Evolutionary conservation across 2,329 filamentous ascomycete species (phyloP).

Genomic region (Stromatinia cepivora): DNA sequence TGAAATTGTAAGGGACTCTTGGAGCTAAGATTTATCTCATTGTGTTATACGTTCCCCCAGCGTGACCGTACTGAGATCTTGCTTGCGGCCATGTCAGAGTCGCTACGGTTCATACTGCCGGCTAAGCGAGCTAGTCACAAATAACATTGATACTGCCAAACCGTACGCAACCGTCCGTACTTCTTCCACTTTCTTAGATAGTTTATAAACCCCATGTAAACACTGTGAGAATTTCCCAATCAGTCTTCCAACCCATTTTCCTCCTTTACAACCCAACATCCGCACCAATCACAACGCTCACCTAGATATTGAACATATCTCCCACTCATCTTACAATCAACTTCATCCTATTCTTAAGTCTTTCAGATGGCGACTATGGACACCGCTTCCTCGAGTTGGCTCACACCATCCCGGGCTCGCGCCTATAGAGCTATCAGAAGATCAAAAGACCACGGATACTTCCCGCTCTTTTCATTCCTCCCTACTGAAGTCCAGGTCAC

Average conservation of each 20-base stretch:
- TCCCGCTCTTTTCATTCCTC: neutral
- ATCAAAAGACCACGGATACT: neutral
- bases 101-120: neutral
- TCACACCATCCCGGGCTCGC: neutral
- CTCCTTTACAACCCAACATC: neutral
- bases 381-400: neutral
- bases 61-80: too few relatives aligned
- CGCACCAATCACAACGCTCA: neutral
- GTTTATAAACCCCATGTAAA: neutral
- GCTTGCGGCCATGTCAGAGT: neutral
- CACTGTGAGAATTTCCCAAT: neutral
- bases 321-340: neutral
- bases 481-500: neutral
- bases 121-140: too few relatives aligned
- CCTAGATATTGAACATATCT: neutral
- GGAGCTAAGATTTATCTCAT: too few relatives aligned
- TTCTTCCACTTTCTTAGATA: neutral
- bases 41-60: neutral
- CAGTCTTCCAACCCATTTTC: neutral
- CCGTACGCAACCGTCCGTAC: neutral
- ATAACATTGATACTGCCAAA: too few relatives aligned
- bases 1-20: too few relatives aligned
- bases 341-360: neutral
- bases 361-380: neutral
- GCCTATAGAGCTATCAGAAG: neutral